Evolutionary conservation across 805 yeast species (phyloP).

Genomic region (Ogataea neopini): DNA sequence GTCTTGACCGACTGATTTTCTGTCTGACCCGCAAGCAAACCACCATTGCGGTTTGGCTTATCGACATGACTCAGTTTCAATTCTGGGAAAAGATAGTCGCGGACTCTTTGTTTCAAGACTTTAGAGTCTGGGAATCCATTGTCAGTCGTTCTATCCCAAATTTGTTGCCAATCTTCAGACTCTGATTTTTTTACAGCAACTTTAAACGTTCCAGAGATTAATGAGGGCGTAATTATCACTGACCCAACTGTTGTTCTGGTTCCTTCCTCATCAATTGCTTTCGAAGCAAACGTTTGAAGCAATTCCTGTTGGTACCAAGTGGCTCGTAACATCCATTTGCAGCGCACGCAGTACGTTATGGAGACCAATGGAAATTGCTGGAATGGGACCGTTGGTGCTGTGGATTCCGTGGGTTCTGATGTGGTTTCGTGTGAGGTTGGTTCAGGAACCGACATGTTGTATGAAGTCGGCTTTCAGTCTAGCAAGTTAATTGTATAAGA

Average conservation of each 20-base stretch:
- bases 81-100: conserved; percentile 59
- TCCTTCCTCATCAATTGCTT: conserved; percentile 35
- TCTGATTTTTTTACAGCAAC: conserved; percentile 46
- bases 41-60: conserved; percentile 27
- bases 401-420: background rate
- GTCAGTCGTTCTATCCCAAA: conserved; percentile 63
- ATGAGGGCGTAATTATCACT: conserved; percentile 49
- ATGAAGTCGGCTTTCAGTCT: background rate
- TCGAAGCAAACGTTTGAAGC: conserved; percentile 65
- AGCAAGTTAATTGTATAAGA: too few relatives aligned
- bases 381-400: background rate
- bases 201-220: conserved; percentile 57
- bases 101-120: conserved; percentile 64
- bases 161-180: conserved; percentile 33
- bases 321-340: conserved; percentile 89
- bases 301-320: conserved; percentile 87
- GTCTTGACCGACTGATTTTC: background rate
- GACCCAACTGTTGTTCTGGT: conserved; percentile 48
- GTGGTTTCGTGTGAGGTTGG: background rate
- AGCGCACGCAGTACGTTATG: conserved; percentile 75
- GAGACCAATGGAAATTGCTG: conserved; percentile 57
- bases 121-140: conserved; percentile 91
- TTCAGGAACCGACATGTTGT: background rate
- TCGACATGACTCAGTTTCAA: conserved; percentile 68
- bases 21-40: conserved; percentile 20